phyloP scores from a whole-genome alignment of 768 basidiomycete genomes.

The Tricholoma matsutake region DNA sequence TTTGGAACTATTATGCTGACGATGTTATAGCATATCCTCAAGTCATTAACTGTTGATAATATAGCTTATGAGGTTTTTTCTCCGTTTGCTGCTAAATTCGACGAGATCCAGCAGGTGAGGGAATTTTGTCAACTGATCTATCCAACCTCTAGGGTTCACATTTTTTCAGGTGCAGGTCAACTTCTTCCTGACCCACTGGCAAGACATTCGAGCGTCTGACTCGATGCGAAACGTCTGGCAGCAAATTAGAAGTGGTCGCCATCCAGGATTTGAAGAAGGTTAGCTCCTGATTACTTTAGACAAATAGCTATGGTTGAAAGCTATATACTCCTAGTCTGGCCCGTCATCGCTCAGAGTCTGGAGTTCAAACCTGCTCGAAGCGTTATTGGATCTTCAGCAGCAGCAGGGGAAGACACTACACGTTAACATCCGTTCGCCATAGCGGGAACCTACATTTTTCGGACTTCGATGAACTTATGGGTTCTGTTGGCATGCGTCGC shows the following conservation, averaged over 20 bases:
- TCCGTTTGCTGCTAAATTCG: conserved; percentile 78
- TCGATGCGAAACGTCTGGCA: conserved; percentile 83
- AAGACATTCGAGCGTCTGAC: conserved; percentile 77
- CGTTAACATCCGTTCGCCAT: neutral
- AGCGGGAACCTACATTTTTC: too few relatives aligned
- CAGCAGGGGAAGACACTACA: conserved; percentile 9
- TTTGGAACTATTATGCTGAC: neutral
- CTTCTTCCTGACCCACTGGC: conserved; percentile 81
- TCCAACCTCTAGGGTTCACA: conserved; percentile 38
- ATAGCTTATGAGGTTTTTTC: conserved; percentile 87
- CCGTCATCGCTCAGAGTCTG: conserved; percentile 57
- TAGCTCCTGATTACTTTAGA: neutral
- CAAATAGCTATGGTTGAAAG: conserved; percentile 9
- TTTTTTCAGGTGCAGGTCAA: conserved; percentile 62
- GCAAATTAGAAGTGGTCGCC: conserved; percentile 78
- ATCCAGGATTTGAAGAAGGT: conserved; percentile 90
- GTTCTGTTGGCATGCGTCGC: neutral
- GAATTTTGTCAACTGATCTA: neutral
- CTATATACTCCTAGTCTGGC: conserved; percentile 51
- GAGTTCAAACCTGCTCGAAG: conserved; percentile 50
- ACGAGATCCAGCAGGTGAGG: conserved; percentile 71
- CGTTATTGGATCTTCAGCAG: conserved; percentile 13
- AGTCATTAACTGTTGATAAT: conserved; percentile 72
- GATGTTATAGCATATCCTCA: conserved; percentile 63
- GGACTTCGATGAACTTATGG: too few relatives aligned